phyloP scores from a whole-genome alignment of 23 red algal genomes.

The Chondrus crispus region DNA sequence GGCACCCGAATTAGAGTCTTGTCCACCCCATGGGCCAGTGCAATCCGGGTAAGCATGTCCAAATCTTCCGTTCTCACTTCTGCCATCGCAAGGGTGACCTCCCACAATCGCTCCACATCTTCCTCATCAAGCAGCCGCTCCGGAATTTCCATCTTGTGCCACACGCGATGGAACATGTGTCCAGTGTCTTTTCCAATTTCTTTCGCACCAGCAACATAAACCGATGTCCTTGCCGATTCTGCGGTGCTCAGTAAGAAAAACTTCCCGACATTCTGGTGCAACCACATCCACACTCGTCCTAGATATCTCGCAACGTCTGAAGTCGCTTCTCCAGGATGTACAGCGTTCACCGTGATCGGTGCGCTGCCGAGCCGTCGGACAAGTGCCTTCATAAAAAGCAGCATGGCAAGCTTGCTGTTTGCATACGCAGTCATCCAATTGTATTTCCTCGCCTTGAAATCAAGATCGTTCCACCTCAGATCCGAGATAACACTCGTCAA shows the following conservation, averaged over 20 bases:
- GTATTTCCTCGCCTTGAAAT: slow-evolving; percentile 47
- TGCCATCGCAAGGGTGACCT: slow-evolving; percentile 15
- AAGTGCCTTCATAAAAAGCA: slow-evolving; percentile 73
- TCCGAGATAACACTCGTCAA: slow-evolving; percentile 56
- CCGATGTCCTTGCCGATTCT: slow-evolving; percentile 36
- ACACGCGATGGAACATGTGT: slow-evolving; percentile 39
- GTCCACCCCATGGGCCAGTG: no score
- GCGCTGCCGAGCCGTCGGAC: background rate
- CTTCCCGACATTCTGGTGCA: slow-evolving; percentile 42
- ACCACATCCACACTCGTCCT: slow-evolving; percentile 37
- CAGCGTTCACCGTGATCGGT: slow-evolving; percentile 18
- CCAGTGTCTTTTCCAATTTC: background rate
- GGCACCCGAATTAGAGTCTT: no score
- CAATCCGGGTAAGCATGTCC: background rate
- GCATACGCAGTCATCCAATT: slow-evolving; percentile 83
- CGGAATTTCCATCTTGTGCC: slow-evolving; percentile 5
- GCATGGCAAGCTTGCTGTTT: slow-evolving; percentile 76
- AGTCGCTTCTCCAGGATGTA: slow-evolving; percentile 59
- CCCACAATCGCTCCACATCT: slow-evolving; percentile 61
- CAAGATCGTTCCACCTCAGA: slow-evolving; percentile 64
- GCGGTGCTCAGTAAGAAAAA: slow-evolving; percentile 40
- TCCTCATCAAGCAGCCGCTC: background rate
- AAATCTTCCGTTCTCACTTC: slow-evolving; percentile 7
- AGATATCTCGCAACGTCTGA: slow-evolving; percentile 63
- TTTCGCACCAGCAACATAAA: slow-evolving; percentile 37